Conservation (phyloP, 2,329 filamentous ascomycete genomes). For the Beauveria australis region DNA sequence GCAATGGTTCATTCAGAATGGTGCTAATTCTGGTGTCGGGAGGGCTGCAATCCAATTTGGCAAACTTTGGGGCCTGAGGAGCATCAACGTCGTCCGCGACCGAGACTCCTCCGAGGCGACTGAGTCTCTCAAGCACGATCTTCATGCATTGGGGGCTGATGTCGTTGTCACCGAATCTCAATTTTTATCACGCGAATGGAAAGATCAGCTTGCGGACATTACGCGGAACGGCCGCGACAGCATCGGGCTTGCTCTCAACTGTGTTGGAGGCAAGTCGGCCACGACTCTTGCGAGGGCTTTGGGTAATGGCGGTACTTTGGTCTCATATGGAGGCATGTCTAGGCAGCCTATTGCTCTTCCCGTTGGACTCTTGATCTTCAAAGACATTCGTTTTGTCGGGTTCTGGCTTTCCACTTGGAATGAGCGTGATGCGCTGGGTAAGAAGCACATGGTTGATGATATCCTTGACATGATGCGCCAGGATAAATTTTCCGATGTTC, state of each 20-base stretch:
- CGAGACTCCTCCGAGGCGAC: constrained; percentile 58
- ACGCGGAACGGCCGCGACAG: constrained; percentile 64
- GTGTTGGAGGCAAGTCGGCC: constrained; percentile 82
- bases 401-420: constrained; percentile 96
- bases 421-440: constrained; percentile 62
- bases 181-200: constrained; percentile 51
- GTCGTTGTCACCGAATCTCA: constrained; percentile 49
- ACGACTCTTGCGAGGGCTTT: constrained; percentile 70
- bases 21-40: constrained; percentile 89
- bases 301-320: constrained; percentile 60
- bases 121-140: constrained; percentile 45
- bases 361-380: constrained; percentile 84
- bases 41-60: constrained; percentile 85
- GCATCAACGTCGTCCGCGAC: constrained; percentile 80
- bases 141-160: constrained; percentile 46
- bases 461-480: constrained; percentile 67
- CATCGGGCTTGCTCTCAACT: constrained; percentile 78
- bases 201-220: constrained; percentile 50
- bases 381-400: constrained; percentile 77
- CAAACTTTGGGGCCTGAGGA: constrained; percentile 77
- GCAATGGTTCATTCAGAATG: constrained; percentile 96
- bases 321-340: constrained; percentile 95
- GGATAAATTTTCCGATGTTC: constrained; percentile 75
- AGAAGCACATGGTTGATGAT: constrained; percentile 74
- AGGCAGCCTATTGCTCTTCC: constrained; percentile 77